These are phyloP conservation scores for Decorospora gaudefroyi DNA, from an alignment of 2,329 filamentous ascomycete genomes.

Conservation along the genomic window DNA sequence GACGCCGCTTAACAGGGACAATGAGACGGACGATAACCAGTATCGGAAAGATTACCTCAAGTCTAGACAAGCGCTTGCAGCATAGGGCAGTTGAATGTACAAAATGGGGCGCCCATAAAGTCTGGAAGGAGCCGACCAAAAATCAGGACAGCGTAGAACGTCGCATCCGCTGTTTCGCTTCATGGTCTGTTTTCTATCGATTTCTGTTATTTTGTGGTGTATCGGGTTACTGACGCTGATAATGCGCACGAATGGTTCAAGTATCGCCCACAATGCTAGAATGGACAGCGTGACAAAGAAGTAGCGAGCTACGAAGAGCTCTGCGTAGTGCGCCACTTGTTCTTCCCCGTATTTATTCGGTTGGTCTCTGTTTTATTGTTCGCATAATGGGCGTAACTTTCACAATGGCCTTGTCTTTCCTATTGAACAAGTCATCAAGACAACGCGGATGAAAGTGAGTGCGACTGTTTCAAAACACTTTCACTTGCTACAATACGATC, in stretches of 20 bases:
- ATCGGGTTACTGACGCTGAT: neutral
- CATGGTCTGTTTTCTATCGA: neutral
- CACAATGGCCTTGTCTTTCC: slow-evolving; percentile 1
- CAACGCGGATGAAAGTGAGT: neutral
- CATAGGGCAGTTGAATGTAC: too few relatives aligned
- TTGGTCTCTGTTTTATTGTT: neutral
- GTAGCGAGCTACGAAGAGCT: neutral
- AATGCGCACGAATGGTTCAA: neutral
- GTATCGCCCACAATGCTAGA: neutral
- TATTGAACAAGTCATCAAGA: neutral
- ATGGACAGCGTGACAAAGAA: neutral
- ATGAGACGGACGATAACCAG: slow-evolving; percentile 76
- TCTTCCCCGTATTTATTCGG: neutral
- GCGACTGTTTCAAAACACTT: neutral
- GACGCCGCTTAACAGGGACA: slow-evolving; percentile 84
- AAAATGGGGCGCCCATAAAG: too few relatives aligned
- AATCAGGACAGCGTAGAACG: too few relatives aligned
- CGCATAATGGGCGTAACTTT: neutral
- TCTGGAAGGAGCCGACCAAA: too few relatives aligned
- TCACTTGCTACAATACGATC: neutral
- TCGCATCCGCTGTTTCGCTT: neutral
- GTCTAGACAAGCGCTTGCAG: slow-evolving; percentile 24
- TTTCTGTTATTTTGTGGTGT: neutral
- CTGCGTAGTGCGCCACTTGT: neutral
- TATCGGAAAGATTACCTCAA: slow-evolving; percentile 77